Evolutionary conservation across 768 basidiomycete species (phyloP), one percentile per base, ranked within the genome.

Genomic region (Phylloporus scabripes): DNA sequence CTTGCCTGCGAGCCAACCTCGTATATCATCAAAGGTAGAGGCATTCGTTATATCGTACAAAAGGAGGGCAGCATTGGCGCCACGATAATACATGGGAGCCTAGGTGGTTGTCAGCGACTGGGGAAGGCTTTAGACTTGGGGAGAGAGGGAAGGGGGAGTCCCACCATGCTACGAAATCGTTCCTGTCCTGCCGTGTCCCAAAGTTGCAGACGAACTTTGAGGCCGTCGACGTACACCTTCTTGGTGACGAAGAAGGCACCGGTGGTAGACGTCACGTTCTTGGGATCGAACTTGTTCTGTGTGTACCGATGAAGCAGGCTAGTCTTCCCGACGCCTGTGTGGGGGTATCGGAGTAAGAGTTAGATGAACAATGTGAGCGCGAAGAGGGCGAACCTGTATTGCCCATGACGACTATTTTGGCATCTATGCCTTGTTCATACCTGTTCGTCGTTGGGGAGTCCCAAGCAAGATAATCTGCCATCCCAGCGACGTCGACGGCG

Each of bases 11-110:
- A 90, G 77, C 93, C 93, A 97, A 55, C 88, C 87, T 57, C 85
- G 80, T 59, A 96, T 81, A 66, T 94, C 93, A 53, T 91, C 83
- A 73, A 97, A 92, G 23, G 87, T 87, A 49, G 84, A 75, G 51
- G 79, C 78, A 70, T 90, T 91, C 62, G 94, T 94, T 59, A 95
- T 91, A 76, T 97, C 93, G 72, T 97, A 97, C 65, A 95, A 77
- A 58, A 96, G 76, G 54, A 97, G 79, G 32, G 93, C 93, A 56
- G 92, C 93, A 65, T 94, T 89, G 61, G 93, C 90, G 65, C 92
- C 92, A 71, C 92, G 83, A 77, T 94, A 94, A 74, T 94, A 95
- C 85, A 95, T 92, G 58, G 90, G 91, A 60, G 92, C 92, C 91
- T 91, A 60, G 42, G 39, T 39, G 39, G 29, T 40, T 39, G 49